Evolutionary conservation across 2,329 filamentous ascomycete species (phyloP).

Genomic region (Phoma sp.): DNA sequence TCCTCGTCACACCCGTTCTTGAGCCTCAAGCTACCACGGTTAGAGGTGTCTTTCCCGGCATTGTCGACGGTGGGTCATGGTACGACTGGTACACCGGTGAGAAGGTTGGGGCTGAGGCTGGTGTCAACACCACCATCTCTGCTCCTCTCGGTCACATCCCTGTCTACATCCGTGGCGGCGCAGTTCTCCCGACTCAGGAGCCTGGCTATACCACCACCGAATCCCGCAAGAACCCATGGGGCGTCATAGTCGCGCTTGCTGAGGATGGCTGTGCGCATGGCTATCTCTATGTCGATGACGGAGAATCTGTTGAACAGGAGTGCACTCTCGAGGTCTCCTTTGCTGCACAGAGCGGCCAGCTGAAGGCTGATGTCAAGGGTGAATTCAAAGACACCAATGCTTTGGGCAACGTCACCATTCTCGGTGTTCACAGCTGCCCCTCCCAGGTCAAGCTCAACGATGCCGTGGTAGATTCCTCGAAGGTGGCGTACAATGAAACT

Average conservation of each 20-base stretch:
- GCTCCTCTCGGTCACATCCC: conserved; percentile 73
- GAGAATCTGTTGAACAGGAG: conserved; percentile 66
- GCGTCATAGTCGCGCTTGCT: conserved; percentile 67
- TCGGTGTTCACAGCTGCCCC: conserved; percentile 58
- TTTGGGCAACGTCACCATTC: conserved; percentile 66
- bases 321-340: conserved; percentile 63
- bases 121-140: conserved; percentile 64
- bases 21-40: conserved; percentile 67
- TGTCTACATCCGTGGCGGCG: conserved; percentile 71
- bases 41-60: conserved; percentile 72
- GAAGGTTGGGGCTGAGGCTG: conserved; percentile 57
- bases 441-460: conserved; percentile 58
- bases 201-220: conserved; percentile 70
- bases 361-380: conserved; percentile 59
- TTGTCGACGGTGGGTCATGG: conserved; percentile 66
- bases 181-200: conserved; percentile 70
- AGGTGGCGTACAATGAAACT: conserved; percentile 57
- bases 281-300: conserved; percentile 75
- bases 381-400: conserved; percentile 62
- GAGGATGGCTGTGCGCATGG: conserved; percentile 63
- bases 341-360: conserved; percentile 48
- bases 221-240: conserved; percentile 69
- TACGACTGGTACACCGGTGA: conserved; percentile 81
- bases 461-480: conserved; percentile 46
- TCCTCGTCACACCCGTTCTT: conserved; percentile 72